Evolutionary conservation across 345 rosid genomes (phyloP).

Genomic region (Brassica rapa): DNA sequence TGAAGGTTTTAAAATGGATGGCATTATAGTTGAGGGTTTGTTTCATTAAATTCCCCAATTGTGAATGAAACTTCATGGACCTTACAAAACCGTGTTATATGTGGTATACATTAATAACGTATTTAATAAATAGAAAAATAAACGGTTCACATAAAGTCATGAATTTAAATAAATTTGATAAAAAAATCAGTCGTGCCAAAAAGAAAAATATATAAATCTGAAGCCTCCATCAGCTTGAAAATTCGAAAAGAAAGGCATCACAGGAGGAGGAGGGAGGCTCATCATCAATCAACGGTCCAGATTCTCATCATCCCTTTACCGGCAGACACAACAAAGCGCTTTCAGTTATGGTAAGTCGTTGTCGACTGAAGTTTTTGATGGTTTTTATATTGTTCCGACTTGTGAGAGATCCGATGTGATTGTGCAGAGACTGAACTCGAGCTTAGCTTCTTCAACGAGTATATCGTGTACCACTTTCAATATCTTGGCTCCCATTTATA

Average conservation of each 20-base stretch:
- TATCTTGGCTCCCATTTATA: conserved; percentile 79
- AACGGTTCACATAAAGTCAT: not conserved
- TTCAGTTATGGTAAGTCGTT: conserved; percentile 34
- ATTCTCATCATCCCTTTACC: conserved; percentile 32
- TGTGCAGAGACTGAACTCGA: conserved; percentile 42
- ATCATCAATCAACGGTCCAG: conserved; percentile 30
- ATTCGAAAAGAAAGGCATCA: conserved; percentile 34
- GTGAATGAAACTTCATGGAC: not conserved
- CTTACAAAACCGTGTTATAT: not conserved
- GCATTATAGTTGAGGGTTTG: too few relatives aligned
- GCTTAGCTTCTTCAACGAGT: conserved; percentile 38
- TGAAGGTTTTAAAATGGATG: too few relatives aligned
- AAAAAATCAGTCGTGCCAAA: not conserved
- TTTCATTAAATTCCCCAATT: too few relatives aligned
- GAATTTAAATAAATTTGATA: not conserved
- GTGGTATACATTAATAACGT: not conserved
- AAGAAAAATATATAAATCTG: conserved; percentile 6
- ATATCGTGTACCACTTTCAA: conserved; percentile 84
- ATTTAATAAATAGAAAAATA: not conserved
- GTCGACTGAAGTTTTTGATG: not conserved
- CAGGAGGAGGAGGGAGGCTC: conserved; percentile 15
- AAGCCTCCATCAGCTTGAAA: not conserved
- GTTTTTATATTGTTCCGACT: not conserved
- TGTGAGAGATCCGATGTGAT: conserved; percentile 6
- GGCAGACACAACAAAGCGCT: conserved; percentile 25